A percentile compares a stretch with the other conserved stretches of the same genome.
phyloP scores from a whole-genome alignment of 306 rosid genomes.

The Glycine soja region DNA sequence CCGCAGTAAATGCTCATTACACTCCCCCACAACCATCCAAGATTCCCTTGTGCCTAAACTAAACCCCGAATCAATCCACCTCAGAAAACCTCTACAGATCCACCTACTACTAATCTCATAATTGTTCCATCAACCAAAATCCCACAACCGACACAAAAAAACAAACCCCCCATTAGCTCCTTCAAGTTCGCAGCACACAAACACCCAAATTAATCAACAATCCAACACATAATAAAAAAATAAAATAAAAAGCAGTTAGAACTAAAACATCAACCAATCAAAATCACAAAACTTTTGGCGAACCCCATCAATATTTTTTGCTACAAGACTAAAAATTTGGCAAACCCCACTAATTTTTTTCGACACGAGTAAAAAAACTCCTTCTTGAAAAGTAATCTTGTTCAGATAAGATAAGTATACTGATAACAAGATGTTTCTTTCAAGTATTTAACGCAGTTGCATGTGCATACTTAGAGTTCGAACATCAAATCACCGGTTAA shows the following conservation, averaged over 20 bases:
- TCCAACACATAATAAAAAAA: not conserved
- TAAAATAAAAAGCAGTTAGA: not conserved
- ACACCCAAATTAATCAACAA: slow-evolving; percentile 27
- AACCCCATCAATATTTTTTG: not conserved
- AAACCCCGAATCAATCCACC: not conserved
- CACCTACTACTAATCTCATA: not conserved
- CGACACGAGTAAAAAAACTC: no score
- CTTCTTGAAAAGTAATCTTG: no score
- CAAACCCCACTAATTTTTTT: no score
- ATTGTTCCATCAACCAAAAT: slow-evolving; percentile 7
- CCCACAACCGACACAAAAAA: slow-evolving; percentile 21
- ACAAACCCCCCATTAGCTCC: not conserved
- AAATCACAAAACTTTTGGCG: not conserved
- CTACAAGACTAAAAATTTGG: not conserved
- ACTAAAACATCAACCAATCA: not conserved
- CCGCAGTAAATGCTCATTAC: slow-evolving; percentile 24
- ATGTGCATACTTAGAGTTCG: no score
- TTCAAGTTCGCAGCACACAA: slow-evolving; percentile 1
- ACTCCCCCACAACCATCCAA: slow-evolving; percentile 19
- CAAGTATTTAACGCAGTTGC: no score
- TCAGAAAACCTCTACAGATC: no score
- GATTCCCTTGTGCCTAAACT: slow-evolving; percentile 1
- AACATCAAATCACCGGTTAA: no score
- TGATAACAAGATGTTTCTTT: no score
- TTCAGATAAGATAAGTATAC: no score